Evolutionary conservation across 2,329 filamentous ascomycete species (phyloP).

Genomic region (Coleophoma crateriformis): DNA sequence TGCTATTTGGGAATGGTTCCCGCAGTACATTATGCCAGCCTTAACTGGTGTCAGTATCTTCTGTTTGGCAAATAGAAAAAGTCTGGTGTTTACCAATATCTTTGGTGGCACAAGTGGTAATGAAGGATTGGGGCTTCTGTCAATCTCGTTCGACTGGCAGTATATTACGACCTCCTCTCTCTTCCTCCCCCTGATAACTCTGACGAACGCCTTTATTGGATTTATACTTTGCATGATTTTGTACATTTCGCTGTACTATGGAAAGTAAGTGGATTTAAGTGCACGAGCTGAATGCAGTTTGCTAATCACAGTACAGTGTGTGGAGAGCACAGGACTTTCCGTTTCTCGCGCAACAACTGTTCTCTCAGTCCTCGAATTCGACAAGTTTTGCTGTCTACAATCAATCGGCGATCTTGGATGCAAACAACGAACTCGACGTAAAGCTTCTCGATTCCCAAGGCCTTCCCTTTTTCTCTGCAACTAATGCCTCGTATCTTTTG

Average conservation of each 20-base stretch:
- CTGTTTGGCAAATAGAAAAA: slow-evolving; percentile 38
- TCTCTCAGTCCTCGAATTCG: slow-evolving; percentile 28
- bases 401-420: slow-evolving; percentile 34
- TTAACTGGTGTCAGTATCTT: slow-evolving; percentile 35
- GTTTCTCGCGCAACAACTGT: slow-evolving; percentile 37
- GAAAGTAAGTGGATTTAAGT: not conserved
- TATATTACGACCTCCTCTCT: slow-evolving; percentile 31
- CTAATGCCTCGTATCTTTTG: slow-evolving; percentile 34
- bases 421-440: slow-evolving; percentile 31
- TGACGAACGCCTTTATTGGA: slow-evolving; percentile 28
- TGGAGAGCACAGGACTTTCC: slow-evolving; percentile 35
- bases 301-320: slow-evolving; percentile 21
- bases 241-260: slow-evolving; percentile 34
- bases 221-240: slow-evolving; percentile 25
- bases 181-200: slow-evolving; percentile 27
- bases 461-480: slow-evolving; percentile 34
- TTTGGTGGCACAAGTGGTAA: slow-evolving; percentile 42
- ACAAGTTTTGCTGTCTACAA: slow-evolving; percentile 33
- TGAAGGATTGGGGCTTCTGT: slow-evolving; percentile 36
- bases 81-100: slow-evolving; percentile 38
- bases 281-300: too few species aligned
- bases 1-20: slow-evolving; percentile 42
- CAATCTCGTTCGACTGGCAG: slow-evolving; percentile 35
- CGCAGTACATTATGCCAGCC: slow-evolving; percentile 36
- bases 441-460: slow-evolving; percentile 28